Conservation (phyloP, 2,329 filamentous ascomycete genomes). For the Diplodia intermedia region DNA sequence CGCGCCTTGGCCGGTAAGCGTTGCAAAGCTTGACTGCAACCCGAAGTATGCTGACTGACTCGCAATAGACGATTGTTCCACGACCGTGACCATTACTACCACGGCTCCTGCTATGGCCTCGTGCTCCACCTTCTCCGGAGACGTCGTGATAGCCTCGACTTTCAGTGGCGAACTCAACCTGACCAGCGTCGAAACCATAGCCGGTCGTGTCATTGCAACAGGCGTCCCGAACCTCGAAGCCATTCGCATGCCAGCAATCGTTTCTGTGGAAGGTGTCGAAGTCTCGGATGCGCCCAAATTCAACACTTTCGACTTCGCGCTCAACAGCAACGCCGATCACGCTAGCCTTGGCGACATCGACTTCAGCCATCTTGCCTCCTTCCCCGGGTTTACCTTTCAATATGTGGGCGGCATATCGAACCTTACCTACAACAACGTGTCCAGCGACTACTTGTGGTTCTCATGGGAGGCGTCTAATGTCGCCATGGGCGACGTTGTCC, state of each 20-base stretch:
- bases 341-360: background rate
- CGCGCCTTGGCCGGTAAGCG: background rate
- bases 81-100: background rate
- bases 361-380: background rate
- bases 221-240: background rate
- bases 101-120: background rate
- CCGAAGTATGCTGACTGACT: background rate
- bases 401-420: background rate
- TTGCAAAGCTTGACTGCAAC: background rate
- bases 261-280: background rate
- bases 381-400: background rate
- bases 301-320: background rate
- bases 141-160: background rate
- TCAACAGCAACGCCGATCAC: background rate
- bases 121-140: constrained; percentile 5
- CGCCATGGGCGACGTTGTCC: background rate
- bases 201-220: background rate
- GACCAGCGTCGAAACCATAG: background rate
- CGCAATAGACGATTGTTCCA: background rate
- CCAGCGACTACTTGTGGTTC: constrained; percentile 1
- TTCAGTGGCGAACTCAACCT: background rate
- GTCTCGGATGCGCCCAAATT: background rate
- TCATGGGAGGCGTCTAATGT: background rate
- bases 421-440: background rate
- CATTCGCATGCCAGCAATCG: background rate